Base-by-base conservation (phyloP, 2,329 filamentous ascomycete species). In the Colletotrichum nymphaeae region DNA sequence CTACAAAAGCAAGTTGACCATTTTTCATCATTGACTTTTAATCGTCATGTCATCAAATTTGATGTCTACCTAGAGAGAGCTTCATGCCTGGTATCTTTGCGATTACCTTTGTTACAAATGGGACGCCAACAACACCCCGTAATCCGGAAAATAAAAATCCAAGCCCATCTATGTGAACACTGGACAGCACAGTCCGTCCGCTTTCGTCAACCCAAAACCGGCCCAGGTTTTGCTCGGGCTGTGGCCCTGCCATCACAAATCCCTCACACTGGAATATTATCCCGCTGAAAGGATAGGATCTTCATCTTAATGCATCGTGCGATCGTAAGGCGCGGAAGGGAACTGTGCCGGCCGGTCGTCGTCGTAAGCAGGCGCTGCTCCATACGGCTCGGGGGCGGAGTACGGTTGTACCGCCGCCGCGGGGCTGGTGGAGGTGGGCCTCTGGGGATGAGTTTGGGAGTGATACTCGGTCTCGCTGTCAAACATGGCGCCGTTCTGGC, bases 281-380 rank as follows among this genome's bases (percentile, higher is more conserved):
- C 28, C 32, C 26, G 30, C 5, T 12, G 12, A 63, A 53, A 53
- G 46, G n/a, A 63, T 2, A n/a, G 19, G 42, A 9, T 49, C 26
- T 63, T 53, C 42, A 12, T 35, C 22, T 30, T 35, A 73, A 26
- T 65, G 66, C 64, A 75, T 56, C 30, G 67, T 67, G 73, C 88
- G 84, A 77, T 90, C 88, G 78, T 92, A 92, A 78, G 90, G 87
- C 46, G 80, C 90, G 24, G 82, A 80, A 2, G 90, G 90, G 78
- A 92, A 92, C 67, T 88, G 86, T 24, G 83, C 87, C 0, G 88
- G 87, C 72, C 80, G 78, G 64, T 83, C 81, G 65, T 87, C 84
- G 24, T 73, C 72, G 22, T 84, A 80, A 5, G 83, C 82, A 6
- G 84, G 84, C 8, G 82, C 82, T 53, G 80, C 83, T 19, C 42